Conservation (phyloP, 352 stramenopile species). For the Halophytophthora batemanensis region DNA sequence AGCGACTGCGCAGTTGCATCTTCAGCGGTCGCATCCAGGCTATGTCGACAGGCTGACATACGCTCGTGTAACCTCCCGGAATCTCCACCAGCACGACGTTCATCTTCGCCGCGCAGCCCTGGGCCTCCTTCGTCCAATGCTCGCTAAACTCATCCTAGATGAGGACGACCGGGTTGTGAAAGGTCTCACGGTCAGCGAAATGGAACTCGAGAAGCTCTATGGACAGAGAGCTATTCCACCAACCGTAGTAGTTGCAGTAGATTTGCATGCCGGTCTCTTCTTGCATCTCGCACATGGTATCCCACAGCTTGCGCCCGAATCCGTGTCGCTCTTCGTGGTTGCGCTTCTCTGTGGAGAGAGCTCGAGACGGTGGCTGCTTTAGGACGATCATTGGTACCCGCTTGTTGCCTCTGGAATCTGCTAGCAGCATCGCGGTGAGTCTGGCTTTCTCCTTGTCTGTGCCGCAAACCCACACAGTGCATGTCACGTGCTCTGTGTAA, state of each 20-base stretch:
- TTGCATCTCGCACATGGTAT: slow-evolving; percentile 5
- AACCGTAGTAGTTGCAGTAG: slow-evolving; percentile 18
- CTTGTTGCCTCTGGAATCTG: slow-evolving; percentile 9
- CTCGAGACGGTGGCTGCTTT: slow-evolving; percentile 10
- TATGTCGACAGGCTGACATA: slow-evolving; percentile 12
- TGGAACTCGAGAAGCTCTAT: slow-evolving; percentile 12
- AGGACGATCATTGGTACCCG: slow-evolving; percentile 10
- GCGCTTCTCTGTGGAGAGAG: neutral
- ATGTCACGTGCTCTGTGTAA: too few relatives aligned
- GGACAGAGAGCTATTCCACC: slow-evolving; percentile 11
- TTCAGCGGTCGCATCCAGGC: slow-evolving; percentile 17
- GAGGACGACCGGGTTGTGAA: neutral
- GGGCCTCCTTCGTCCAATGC: slow-evolving; percentile 6
- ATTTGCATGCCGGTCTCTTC: slow-evolving; percentile 6
- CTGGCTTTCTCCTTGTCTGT: slow-evolving; percentile 14
- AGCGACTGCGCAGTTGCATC: neutral
- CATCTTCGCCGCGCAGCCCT: neutral
- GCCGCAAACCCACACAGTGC: slow-evolving; percentile 17
- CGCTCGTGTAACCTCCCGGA: slow-evolving; percentile 3
- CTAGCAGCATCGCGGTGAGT: slow-evolving; percentile 16
- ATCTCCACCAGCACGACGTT: slow-evolving; percentile 5
- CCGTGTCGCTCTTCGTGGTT: slow-evolving; percentile 13
- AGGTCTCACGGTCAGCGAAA: slow-evolving; percentile 1
- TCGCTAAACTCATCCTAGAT: slow-evolving; percentile 15
- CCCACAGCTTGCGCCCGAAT: slow-evolving; percentile 19